These are phyloP conservation scores for Pleurotus tuber-regium DNA, from an alignment of 768 basidiomycete genomes.

Conservation along the genomic window DNA sequence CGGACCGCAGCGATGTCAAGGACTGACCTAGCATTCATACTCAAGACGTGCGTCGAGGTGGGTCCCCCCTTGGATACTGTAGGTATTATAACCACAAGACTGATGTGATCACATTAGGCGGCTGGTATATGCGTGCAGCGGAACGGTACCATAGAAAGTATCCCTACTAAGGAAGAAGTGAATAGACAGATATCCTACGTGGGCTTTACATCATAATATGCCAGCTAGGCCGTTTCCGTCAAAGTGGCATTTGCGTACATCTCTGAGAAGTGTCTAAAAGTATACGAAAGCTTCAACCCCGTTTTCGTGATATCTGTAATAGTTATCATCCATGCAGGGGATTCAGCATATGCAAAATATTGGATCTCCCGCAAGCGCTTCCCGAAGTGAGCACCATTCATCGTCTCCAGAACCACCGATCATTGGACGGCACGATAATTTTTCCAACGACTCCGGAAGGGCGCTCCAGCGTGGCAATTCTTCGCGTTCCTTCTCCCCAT, in stretches of 20 bases:
- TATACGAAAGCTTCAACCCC: no score
- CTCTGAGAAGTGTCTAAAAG: no score
- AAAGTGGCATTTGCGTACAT: no score
- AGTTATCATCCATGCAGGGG: no score
- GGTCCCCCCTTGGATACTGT: constrained; percentile 13
- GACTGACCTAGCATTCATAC: constrained; percentile 29
- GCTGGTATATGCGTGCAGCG: constrained; percentile 62
- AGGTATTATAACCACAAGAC: no score
- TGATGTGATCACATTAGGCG: constrained; percentile 34
- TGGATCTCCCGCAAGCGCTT: not conserved
- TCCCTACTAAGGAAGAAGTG: constrained; percentile 43
- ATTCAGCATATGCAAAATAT: constrained; percentile 11
- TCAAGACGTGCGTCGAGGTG: constrained; percentile 43
- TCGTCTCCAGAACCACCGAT: not conserved
- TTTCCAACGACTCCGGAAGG: no score
- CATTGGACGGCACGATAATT: not conserved
- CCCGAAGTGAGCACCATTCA: not conserved
- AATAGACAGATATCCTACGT: no score
- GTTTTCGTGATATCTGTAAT: no score
- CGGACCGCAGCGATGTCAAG: constrained; percentile 26
- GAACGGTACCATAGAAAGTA: constrained; percentile 55
- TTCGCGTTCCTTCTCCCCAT: not conserved
- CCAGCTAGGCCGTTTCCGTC: no score
- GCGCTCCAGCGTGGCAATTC: not conserved
- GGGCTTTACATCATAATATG: no score